Evolutionary conservation across 768 basidiomycete genomes (phyloP), one percentile per base, ranked within the genome.

Genomic region (Punctularia strigosozonata): DNA sequence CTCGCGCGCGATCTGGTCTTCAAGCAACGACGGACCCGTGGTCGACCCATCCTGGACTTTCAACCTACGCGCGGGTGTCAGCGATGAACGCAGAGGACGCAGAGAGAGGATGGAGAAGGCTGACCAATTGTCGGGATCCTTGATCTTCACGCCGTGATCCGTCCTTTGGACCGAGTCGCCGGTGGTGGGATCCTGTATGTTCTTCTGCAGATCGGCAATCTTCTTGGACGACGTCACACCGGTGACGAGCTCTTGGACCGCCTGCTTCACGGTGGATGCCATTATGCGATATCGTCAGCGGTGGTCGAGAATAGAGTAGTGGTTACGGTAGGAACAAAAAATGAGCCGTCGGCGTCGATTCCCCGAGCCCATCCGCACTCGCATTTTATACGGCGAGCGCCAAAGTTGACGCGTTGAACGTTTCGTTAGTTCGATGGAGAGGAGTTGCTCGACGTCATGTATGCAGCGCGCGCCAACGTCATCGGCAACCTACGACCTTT

Each of bases 11-110:
- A 82, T 69, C 42, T 81, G 77, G 51, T 85, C 82, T 50, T 86
- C 84, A n/a, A 92, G 67, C 6, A 87, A 63, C 19, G 73, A 71
- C 1, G 88, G 81, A 0, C 87, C 90, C 2, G 65, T 63, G 26
- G 61, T 57, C 19, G 57, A 46, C 23, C 66, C 71, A 44, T 65
- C 56, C 15, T 62, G 54, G 17, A 65, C 69, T 51, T 68, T 74
- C 31, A 80, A 58, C 79, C 80, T 82, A 41, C 33, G 12, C 31
- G 36, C 14, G 14, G 13, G 8, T n/a, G 21, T 13, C 26, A 30
- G 37, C 24, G n/a, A 15, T 25, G 19, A 38, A 26, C 41, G 13
- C 31, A 14, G 37, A 24, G n/a, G 43, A 28, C 42, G 23, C 22
- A 18, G 38, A 36, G 22, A 23, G 31, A 25, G 18, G 18, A 33